Evolutionary conservation across 257 asterid species (phyloP).

Genomic region (Nicotiana tomentosiformis): DNA sequence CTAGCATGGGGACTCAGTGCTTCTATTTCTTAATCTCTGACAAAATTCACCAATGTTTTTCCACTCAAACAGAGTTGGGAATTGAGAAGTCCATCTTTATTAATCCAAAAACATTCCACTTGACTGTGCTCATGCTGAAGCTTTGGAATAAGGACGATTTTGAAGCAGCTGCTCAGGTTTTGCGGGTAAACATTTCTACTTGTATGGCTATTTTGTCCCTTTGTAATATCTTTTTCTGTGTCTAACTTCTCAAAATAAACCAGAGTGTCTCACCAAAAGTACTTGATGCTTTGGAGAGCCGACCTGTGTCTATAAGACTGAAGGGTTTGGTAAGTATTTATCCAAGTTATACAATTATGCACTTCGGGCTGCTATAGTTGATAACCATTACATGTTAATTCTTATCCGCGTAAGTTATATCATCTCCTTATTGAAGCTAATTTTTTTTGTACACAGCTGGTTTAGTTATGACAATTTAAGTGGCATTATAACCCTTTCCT

Average conservation of each 20-base stretch:
- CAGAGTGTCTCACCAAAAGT: constrained; percentile 68
- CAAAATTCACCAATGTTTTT: constrained; percentile 2
- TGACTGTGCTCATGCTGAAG: constrained; percentile 93
- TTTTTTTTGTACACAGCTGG: too few relatives aligned
- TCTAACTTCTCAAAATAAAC: neutral
- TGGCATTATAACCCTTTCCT: too few relatives aligned
- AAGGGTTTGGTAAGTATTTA: constrained; percentile 72
- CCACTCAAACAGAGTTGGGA: constrained; percentile 45
- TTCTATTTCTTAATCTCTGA: neutral
- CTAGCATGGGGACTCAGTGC: neutral
- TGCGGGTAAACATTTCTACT: constrained; percentile 48
- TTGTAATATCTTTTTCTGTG: constrained; percentile 4
- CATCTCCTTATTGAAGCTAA: neutral
- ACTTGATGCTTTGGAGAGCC: constrained; percentile 61
- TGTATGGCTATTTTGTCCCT: neutral
- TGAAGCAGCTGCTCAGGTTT: constrained; percentile 64
- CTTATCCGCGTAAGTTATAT: neutral
- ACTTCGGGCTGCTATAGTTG: neutral
- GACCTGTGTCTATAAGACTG: constrained; percentile 60
- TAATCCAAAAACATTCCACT: constrained; percentile 79
- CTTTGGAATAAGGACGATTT: constrained; percentile 75
- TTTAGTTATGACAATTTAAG: too few relatives aligned
- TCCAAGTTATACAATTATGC: constrained; percentile 7
- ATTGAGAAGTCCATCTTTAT: constrained; percentile 78
- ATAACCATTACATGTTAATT: too few relatives aligned